phyloP scores from a whole-genome alignment of 768 basidiomycete species.

The Cystobasidium onofrii region DNA sequence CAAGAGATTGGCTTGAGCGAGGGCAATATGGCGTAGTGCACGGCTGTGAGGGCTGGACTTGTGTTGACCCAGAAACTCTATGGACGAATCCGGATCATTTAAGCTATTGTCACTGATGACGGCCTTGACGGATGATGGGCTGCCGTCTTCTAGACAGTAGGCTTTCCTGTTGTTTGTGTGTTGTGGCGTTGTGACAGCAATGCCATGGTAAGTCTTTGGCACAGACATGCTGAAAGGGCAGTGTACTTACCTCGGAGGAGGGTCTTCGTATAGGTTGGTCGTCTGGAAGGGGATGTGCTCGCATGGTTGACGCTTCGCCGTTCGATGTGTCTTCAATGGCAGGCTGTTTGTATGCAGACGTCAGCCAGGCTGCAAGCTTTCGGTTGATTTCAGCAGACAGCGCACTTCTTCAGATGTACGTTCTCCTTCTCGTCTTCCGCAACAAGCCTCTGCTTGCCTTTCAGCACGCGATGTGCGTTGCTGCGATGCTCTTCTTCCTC shows the following conservation, averaged over 20 bases:
- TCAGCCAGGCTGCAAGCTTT: background rate
- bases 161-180: background rate
- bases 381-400: background rate
- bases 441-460: background rate
- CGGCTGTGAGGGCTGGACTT: background rate
- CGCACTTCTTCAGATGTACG: background rate
- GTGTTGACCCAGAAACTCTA: background rate
- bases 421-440: background rate
- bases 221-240: no score
- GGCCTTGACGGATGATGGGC: background rate
- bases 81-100: background rate
- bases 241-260: background rate
- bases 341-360: background rate
- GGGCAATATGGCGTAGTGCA: background rate
- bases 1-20: constrained; percentile 6
- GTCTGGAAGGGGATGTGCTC: background rate
- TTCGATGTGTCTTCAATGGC: background rate
- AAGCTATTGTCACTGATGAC: background rate
- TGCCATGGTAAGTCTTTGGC: no score
- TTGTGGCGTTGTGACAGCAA: no score
- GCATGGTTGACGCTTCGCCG: background rate
- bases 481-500: background rate
- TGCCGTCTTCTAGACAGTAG: background rate
- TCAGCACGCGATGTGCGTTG: background rate
- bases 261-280: background rate